phyloP scores from a whole-genome alignment of 2,329 filamentous ascomycete species.

The Volutella citrinella region DNA sequence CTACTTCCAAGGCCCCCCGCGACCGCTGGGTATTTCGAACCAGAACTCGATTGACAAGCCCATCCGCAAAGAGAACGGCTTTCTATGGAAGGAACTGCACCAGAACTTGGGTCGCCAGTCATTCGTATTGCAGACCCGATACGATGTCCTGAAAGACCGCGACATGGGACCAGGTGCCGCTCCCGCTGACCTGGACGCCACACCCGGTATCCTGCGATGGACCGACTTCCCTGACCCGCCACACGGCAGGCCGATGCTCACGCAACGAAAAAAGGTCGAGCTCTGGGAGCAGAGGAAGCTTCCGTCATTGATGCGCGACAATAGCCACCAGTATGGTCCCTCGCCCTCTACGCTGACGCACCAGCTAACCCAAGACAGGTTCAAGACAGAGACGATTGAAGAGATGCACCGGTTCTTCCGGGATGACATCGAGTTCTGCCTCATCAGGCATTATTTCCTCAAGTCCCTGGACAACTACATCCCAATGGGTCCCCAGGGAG shows the following conservation, averaged over 20 bases:
- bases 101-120: slow-evolving; percentile 55
- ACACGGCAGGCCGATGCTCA: slow-evolving; percentile 42
- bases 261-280: slow-evolving; percentile 54
- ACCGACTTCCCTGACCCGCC: slow-evolving; percentile 59
- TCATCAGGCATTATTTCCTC: slow-evolving; percentile 46
- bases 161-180: slow-evolving; percentile 41
- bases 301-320: slow-evolving; percentile 47
- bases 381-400: slow-evolving; percentile 51
- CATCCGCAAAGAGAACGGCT: slow-evolving; percentile 33
- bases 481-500: slow-evolving; percentile 27
- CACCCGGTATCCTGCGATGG: slow-evolving; percentile 52
- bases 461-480: slow-evolving; percentile 30
- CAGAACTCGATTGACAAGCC: slow-evolving; percentile 37
- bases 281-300: slow-evolving; percentile 51
- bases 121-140: slow-evolving; percentile 54
- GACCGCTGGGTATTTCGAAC: slow-evolving; percentile 44
- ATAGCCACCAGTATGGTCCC: slow-evolving; percentile 46
- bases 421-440: slow-evolving; percentile 52
- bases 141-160: slow-evolving; percentile 47
- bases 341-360: rapidly evolving
- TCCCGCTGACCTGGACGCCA: slow-evolving; percentile 38
- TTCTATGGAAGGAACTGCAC: slow-evolving; percentile 52
- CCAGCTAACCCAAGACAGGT: slow-evolving; percentile 29
- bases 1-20: slow-evolving; percentile 48
- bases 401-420: slow-evolving; percentile 52